Base-by-base conservation (phyloP, 2,329 filamentous ascomycete species). In the Immersiporthe knoxdaviesiana region DNA sequence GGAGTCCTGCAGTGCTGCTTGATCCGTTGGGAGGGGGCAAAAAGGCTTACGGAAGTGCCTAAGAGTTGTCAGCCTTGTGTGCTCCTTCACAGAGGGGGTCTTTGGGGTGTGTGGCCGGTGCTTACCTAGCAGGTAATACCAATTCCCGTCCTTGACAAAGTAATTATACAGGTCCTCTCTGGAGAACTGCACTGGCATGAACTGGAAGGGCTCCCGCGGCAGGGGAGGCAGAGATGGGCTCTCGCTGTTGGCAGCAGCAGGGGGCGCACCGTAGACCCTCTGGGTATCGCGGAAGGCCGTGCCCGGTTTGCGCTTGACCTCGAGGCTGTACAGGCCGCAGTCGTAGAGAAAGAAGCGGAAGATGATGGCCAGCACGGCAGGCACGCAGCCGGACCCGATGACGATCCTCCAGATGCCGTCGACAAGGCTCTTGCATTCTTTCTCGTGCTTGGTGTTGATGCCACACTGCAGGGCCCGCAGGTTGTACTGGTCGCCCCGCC, bases 271-370 rank as follows among this genome's bases (percentile, higher is more conserved):
- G 72, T 90, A 90, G 6, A 89, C 82, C 21, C 84, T 81, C 61
- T 88, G 87, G 0, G 87, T 89, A 61, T 90, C 87, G 70, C 85
- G 81, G 47, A 89, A 82, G 14, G 87, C 88, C 58, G 85, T 83
- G 7, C 83, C 82, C 0, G 87, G 85, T 73, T 90, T 88, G 74
- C 87, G 85, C 72, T 88, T 87, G 72, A 91, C 88, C 73, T 91
- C 89, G 37, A 90, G 83, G 12, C 87, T 85, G 77, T 89, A 91
- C 41, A 90, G 81, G 5, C 88, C 88, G 68, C 86, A 89, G 75
- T 91, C 89, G 50, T 88, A 89, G 56, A 91, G 85, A 72, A 88
- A 88, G 76, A 91, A 88, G 24, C 89, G 87, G 74, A 91, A 91
- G 52, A 89, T 81, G 70, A 90, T 87, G 72, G 89, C 89, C 11